These are phyloP conservation scores for Colletotrichum musae DNA, from an alignment of 2,329 filamentous ascomycete species.

Conservation along the genomic window DNA sequence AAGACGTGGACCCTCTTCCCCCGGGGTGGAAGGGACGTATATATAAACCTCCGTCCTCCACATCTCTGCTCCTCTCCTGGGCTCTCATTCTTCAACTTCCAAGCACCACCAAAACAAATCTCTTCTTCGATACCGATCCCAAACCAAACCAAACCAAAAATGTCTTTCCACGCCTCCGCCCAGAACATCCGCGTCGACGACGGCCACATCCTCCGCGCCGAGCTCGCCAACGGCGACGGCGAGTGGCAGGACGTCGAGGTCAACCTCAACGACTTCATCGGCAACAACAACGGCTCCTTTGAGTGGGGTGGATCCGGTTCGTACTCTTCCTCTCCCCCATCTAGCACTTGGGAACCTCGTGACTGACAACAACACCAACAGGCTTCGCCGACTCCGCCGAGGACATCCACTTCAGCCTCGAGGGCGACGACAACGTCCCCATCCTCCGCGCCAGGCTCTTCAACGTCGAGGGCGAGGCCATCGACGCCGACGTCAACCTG, in stretches of 20 bases:
- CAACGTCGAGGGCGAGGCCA: conserved; percentile 57
- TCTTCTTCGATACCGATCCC: not conserved
- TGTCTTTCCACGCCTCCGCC: conserved; percentile 67
- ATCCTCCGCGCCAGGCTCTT: conserved; percentile 66
- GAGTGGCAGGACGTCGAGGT: conserved; percentile 60
- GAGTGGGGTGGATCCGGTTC: conserved; percentile 58
- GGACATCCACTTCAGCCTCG: conserved; percentile 62
- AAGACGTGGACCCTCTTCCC: not conserved
- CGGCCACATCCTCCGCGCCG: conserved; percentile 62
- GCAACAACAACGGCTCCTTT: conserved; percentile 66
- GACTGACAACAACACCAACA: conserved; percentile 11
- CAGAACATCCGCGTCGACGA: conserved; percentile 64
- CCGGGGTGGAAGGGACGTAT: not conserved
- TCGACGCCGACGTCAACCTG: conserved; percentile 67
- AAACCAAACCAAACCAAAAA: conserved; percentile 42
- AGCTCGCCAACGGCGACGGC: conserved; percentile 57
- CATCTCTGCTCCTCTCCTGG: not conserved
- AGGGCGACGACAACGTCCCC: conserved; percentile 65
- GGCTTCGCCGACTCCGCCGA: conserved; percentile 63
- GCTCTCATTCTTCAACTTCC: not conserved
- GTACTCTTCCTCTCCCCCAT: conserved; percentile 8
- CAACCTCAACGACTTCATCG: conserved; percentile 65
- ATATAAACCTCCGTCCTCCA: conserved; percentile 23
- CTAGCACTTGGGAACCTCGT: not conserved
- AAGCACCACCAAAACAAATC: not conserved